phyloP scores from a whole-genome alignment of 192 early-diverging fungal species.

The Allomyces macrogynus region DNA sequence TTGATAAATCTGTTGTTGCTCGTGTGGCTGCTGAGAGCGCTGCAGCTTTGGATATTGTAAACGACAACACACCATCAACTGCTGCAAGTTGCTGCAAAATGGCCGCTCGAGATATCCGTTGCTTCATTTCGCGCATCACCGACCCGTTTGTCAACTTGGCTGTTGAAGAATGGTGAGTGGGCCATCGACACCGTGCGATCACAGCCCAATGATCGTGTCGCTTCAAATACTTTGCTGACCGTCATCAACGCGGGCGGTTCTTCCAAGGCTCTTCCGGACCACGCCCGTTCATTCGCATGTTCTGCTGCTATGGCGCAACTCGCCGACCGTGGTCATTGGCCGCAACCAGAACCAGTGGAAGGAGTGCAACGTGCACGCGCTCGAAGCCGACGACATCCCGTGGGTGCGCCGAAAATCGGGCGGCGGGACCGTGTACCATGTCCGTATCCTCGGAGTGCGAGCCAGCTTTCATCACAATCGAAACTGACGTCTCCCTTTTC shows the following conservation, averaged over 20 bases:
- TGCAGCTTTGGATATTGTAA: too few species aligned
- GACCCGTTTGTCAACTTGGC: slow-evolving; percentile 69
- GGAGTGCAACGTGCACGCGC: slow-evolving; percentile 61
- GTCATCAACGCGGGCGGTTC: not conserved
- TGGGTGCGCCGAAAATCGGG: slow-evolving; percentile 75
- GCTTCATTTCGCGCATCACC: slow-evolving; percentile 40
- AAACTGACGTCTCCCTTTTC: not conserved
- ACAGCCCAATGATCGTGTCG: not conserved
- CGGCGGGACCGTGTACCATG: slow-evolving; percentile 89
- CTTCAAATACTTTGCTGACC: not conserved
- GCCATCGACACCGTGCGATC: too few species aligned
- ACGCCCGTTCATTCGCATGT: slow-evolving; percentile 41
- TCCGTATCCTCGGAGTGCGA: slow-evolving; percentile 10
- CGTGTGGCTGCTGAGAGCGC: too few species aligned
- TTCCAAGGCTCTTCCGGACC: slow-evolving; percentile 49
- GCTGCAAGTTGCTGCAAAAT: too few species aligned
- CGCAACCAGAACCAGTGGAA: slow-evolving; percentile 97
- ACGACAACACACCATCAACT: too few species aligned
- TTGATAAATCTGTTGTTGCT: too few species aligned
- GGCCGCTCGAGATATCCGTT: slow-evolving; percentile 13
- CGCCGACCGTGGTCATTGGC: slow-evolving; percentile 72
- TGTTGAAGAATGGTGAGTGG: slow-evolving; percentile 55
- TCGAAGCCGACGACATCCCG: slow-evolving; percentile 45
- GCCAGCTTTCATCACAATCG: not conserved
- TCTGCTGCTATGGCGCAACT: slow-evolving; percentile 78